phyloP scores from a whole-genome alignment of 371 early-diverging fungal species.

The Mucor lusitanicus region DNA sequence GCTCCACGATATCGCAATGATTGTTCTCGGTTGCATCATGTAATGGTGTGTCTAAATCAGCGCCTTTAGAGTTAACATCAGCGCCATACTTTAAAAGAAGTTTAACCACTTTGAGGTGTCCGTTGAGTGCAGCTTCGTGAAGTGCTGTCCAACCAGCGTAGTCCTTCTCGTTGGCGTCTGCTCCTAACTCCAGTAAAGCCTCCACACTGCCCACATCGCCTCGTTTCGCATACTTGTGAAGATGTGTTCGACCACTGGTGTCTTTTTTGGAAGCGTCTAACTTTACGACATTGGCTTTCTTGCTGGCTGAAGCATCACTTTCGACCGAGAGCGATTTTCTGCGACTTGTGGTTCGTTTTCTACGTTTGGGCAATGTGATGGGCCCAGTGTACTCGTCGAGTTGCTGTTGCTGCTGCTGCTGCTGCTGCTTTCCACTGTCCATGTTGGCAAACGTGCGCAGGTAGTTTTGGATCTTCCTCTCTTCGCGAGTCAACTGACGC shows the following conservation, averaged over 20 bases:
- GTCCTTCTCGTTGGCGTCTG: constrained; percentile 70
- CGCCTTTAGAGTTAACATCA: constrained; percentile 66
- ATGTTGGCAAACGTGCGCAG: constrained; percentile 36
- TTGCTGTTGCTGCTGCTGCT: background rate
- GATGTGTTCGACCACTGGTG: constrained; percentile 55
- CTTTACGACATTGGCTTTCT: constrained; percentile 41
- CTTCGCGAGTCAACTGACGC: constrained; percentile 59
- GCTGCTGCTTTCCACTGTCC: constrained; percentile 5
- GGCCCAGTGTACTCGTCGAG: background rate
- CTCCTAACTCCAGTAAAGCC: constrained; percentile 65
- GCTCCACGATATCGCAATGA: constrained; percentile 64
- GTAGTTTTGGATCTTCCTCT: constrained; percentile 69
- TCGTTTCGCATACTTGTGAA: constrained; percentile 55
- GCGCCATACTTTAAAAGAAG: constrained; percentile 73
- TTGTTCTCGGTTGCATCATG: constrained; percentile 82
- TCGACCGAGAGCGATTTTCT: constrained; percentile 55
- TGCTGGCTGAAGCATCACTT: constrained; percentile 50
- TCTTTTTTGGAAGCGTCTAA: constrained; percentile 51
- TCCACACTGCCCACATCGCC: constrained; percentile 55
- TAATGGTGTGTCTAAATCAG: constrained; percentile 73
- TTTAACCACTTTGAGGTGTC: constrained; percentile 58
- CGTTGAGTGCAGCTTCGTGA: constrained; percentile 76
- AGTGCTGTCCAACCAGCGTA: constrained; percentile 79
- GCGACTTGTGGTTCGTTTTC: constrained; percentile 41
- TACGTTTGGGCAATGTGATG: background rate